phyloP scores from a whole-genome alignment of 2,329 filamentous ascomycete genomes.

The Epichloe sp. region DNA sequence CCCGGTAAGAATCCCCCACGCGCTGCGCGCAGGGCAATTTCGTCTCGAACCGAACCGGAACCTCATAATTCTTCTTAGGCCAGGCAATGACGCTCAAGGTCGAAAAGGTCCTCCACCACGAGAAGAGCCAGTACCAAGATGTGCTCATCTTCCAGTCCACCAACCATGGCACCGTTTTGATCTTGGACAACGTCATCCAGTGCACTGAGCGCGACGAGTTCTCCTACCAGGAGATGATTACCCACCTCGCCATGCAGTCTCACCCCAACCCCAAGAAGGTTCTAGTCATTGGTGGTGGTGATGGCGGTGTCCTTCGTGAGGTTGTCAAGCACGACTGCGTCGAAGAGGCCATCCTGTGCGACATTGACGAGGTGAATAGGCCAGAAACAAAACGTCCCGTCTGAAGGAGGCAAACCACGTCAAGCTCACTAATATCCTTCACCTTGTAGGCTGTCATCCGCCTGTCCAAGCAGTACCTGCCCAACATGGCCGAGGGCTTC shows the following conservation, averaged over 20 bases:
- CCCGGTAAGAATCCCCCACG: conserved; percentile 37
- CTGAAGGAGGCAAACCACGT: neutral
- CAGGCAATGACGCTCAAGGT: conserved; percentile 98
- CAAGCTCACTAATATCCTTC: neutral
- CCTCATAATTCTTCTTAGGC: conserved; percentile 31
- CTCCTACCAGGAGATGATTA: conserved; percentile 99
- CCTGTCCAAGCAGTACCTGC: conserved; percentile 95
- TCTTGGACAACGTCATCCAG: conserved; percentile 98
- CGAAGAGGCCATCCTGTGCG: conserved; percentile 91
- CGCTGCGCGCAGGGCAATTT: neutral
- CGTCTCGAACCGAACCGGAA: neutral
- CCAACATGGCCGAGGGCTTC: conserved; percentile 85
- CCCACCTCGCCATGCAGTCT: conserved; percentile 94
- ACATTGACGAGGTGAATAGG: conserved; percentile 73
- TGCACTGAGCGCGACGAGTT: conserved; percentile 98
- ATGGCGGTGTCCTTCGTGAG: conserved; percentile 94
- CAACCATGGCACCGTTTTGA: conserved; percentile 89
- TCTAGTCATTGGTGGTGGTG: conserved; percentile 92
- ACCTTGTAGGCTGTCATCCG: conserved; percentile 69
- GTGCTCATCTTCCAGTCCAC: conserved; percentile 98
- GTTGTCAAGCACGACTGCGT: conserved; percentile 98
- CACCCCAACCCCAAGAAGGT: conserved; percentile 98
- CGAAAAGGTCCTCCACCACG: conserved; percentile 95
- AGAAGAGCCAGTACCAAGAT: conserved; percentile 98
- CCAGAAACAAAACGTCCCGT: neutral